Evolutionary conservation across 2,329 filamentous ascomycete genomes (phyloP).

Genomic region (Fusarium sp.): DNA sequence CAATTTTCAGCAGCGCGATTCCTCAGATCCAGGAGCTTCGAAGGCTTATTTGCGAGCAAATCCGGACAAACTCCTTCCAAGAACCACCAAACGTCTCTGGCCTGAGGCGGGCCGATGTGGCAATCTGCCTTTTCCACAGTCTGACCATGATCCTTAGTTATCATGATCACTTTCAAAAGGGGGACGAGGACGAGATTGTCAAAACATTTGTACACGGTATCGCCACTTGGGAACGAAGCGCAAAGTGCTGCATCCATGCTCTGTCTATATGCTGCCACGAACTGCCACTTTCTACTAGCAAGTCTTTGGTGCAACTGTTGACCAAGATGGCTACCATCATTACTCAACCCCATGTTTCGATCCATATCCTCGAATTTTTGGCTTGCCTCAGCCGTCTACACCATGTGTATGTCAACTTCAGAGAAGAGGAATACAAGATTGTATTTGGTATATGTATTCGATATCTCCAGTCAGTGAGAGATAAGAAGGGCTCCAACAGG

Average conservation of each 20-base stretch:
- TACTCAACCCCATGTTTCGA: conserved; percentile 89
- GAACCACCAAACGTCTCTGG: conserved; percentile 85
- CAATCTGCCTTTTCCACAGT: conserved; percentile 87
- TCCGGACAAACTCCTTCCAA: conserved; percentile 80
- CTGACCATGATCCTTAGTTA: conserved; percentile 92
- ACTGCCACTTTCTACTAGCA: conserved; percentile 87
- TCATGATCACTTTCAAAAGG: conserved; percentile 84
- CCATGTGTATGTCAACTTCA: conserved; percentile 87
- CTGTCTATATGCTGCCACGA: conserved; percentile 96
- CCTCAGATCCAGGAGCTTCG: conserved; percentile 82
- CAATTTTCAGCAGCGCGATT: conserved; percentile 81
- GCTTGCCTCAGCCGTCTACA: conserved; percentile 87
- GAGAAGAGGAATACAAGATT: conserved; percentile 91
- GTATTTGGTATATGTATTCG: conserved; percentile 96
- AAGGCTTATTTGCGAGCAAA: conserved; percentile 82
- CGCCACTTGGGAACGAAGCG: conserved; percentile 84
- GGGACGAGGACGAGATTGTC: conserved; percentile 90
- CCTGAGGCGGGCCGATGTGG: conserved; percentile 87
- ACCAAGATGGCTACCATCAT: conserved; percentile 97
- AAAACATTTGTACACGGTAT: conserved; percentile 89
- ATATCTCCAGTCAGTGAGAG: conserved; percentile 89
- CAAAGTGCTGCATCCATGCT: conserved; percentile 94
- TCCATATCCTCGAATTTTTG: conserved; percentile 97
- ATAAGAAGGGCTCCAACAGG: conserved; percentile 67
- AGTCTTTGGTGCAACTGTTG: conserved; percentile 85